Evolutionary conservation across 805 yeast species (phyloP).

Genomic region (Nematodospora valgi): DNA sequence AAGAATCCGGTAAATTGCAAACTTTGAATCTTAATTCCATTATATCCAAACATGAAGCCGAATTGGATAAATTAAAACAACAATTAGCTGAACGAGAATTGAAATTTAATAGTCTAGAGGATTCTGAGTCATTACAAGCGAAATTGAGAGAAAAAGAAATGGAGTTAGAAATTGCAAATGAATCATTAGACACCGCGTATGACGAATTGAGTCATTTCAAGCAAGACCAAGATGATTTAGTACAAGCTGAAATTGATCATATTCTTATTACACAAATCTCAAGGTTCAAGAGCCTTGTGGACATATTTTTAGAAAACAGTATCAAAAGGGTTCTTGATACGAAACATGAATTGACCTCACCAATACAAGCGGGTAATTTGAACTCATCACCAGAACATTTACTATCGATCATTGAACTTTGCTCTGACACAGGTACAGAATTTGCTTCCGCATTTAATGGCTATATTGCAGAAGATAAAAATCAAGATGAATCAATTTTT

Average conservation of each 20-base stretch:
- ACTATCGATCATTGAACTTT: constrained; percentile 65
- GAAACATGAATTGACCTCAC: constrained; percentile 65
- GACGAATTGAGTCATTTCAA: constrained; percentile 53
- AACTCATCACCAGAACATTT: constrained; percentile 69
- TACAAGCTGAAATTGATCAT: constrained; percentile 57
- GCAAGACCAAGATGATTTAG: constrained; percentile 47
- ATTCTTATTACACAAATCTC: constrained; percentile 46
- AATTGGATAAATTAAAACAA: constrained; percentile 50
- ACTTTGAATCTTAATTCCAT: constrained; percentile 60
- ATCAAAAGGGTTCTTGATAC: constrained; percentile 72
- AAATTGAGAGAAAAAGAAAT: constrained; percentile 64
- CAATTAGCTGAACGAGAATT: constrained; percentile 35
- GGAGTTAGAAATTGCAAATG: constrained; percentile 75
- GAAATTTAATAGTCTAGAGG: constrained; percentile 13
- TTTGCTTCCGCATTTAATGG: constrained; percentile 76
- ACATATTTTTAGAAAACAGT: constrained; percentile 67
- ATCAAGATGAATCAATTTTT: constrained; percentile 51
- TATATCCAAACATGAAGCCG: constrained; percentile 60
- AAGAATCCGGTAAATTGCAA: constrained; percentile 58
- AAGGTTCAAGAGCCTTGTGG: constrained; percentile 54
- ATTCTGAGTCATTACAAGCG: constrained; percentile 35
- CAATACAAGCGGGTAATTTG: constrained; percentile 79
- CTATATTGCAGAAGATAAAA: constrained; percentile 72
- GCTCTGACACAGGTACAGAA: constrained; percentile 69
- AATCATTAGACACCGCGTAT: constrained; percentile 71